Percentiles rank a stretch among this genome's conserved stretches.
Conservation (phyloP, 75 land plant species). For the Cupressus sempervirens region DNA sequence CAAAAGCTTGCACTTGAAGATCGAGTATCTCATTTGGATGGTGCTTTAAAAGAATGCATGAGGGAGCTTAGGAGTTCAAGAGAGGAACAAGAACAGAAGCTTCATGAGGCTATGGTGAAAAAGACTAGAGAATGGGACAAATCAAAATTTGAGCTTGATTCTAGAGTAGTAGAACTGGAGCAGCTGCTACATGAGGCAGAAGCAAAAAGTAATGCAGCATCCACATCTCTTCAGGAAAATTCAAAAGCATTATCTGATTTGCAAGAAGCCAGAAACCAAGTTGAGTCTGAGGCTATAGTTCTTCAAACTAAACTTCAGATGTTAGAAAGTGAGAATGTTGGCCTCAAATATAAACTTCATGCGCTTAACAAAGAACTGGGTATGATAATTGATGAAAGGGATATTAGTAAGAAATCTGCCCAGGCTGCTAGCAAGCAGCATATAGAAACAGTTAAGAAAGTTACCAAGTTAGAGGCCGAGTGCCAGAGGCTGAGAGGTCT, state of each 20-base stretch:
- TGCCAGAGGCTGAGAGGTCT: constrained; percentile 55
- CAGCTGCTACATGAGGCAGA: constrained; percentile 33
- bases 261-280: constrained; percentile 57
- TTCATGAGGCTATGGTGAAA: constrained; percentile 44
- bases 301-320: constrained; percentile 38
- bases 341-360: constrained; percentile 52
- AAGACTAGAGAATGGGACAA: constrained; percentile 58
- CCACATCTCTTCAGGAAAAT: constrained; percentile 38
- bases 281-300: constrained; percentile 59
- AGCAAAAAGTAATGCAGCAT: constrained; percentile 25
- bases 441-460: constrained; percentile 72
- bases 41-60: constrained; percentile 87
- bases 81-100: constrained; percentile 71
- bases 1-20: constrained; percentile 57
- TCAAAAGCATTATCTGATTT: constrained; percentile 44
- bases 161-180: constrained; percentile 42
- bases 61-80: constrained; percentile 67
- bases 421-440: constrained; percentile 74
- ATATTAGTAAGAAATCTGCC: constrained; percentile 56
- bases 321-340: constrained; percentile 59
- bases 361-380: constrained; percentile 45
- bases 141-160: constrained; percentile 45
- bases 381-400: constrained; percentile 54
- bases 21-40: constrained; percentile 68
- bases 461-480: constrained; percentile 78